Evolutionary conservation across 805 yeast species (phyloP).

Genomic region (Kodamaea kaohsiungensis): DNA sequence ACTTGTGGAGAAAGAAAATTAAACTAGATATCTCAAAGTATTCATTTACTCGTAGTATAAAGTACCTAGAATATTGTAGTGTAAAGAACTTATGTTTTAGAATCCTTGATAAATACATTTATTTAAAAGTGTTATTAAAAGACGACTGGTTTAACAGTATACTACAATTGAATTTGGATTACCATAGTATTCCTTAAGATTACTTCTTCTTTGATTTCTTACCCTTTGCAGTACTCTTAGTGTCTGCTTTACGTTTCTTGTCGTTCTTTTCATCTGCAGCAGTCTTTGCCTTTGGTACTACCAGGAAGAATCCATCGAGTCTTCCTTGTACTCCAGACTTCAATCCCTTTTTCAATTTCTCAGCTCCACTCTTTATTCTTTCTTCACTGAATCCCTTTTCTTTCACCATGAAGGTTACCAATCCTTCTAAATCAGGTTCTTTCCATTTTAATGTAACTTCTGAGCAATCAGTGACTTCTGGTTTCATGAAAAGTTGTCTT

Average conservation of each 20-base stretch:
- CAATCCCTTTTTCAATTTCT: constrained; percentile 77
- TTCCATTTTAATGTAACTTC: constrained; percentile 78
- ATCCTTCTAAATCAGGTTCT: constrained; percentile 84
- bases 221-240: constrained; percentile 28
- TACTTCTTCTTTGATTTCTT: constrained; percentile 26
- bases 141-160: not conserved
- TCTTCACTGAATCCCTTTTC: constrained; percentile 94
- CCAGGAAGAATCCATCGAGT: constrained; percentile 87
- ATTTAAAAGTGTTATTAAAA: too few species aligned
- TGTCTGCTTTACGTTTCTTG: constrained; percentile 33
- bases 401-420: constrained; percentile 77
- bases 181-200: too few species aligned
- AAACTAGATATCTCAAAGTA: not conserved
- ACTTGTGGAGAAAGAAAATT: not conserved
- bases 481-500: constrained; percentile 75
- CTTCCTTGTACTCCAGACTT: constrained; percentile 89
- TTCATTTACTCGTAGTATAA: not conserved
- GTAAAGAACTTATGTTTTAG: too few species aligned
- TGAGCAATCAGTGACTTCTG: constrained; percentile 69
- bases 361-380: constrained; percentile 84
- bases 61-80: not conserved
- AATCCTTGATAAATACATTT: too few species aligned
- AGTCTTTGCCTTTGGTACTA: constrained; percentile 42
- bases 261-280: constrained; percentile 27
- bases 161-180: not conserved